Conservation (phyloP, 352 stramenopile genomes). For the Globisporangium okanoganense region DNA sequence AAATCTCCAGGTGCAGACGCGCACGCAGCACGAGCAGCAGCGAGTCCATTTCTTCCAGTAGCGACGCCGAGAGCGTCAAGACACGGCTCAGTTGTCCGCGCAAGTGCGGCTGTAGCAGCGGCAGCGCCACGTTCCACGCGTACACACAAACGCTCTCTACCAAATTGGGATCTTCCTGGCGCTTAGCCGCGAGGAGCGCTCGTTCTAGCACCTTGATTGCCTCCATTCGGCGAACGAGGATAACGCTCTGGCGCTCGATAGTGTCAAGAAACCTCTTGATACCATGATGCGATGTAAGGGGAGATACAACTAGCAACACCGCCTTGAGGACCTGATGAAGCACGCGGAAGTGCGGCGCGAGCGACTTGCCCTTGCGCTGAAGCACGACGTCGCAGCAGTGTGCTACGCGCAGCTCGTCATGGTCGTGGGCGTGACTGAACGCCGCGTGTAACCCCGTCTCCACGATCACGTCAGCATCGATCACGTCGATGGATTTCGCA, state of each 20-base stretch:
- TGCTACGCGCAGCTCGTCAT: constrained; percentile 26
- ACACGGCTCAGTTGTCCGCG: constrained; percentile 65
- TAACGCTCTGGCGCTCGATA: constrained; percentile 27
- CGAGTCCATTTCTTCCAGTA: constrained; percentile 79
- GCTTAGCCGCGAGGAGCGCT: constrained; percentile 71
- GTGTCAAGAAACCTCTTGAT: neutral
- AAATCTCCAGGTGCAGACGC: constrained; percentile 78
- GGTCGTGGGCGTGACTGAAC: constrained; percentile 16
- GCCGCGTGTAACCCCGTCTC: constrained; percentile 53
- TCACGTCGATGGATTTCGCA: constrained; percentile 16
- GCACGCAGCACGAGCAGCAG: constrained; percentile 74
- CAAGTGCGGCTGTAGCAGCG: constrained; percentile 73
- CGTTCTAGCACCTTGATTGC: constrained; percentile 74
- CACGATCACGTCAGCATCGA: constrained; percentile 58
- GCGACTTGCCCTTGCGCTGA: constrained; percentile 47
- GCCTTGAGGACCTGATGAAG: constrained; percentile 56
- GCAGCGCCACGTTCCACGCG: constrained; percentile 79
- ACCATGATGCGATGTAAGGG: neutral
- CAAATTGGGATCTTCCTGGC: constrained; percentile 68
- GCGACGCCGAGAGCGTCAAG: constrained; percentile 51
- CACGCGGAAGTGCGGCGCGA: constrained; percentile 38
- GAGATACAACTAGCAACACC: constrained; percentile 30
- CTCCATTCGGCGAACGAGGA: constrained; percentile 58
- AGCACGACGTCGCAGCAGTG: constrained; percentile 45
- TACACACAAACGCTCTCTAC: constrained; percentile 79